Percentiles rank a stretch among this genome's conserved stretches.
These are phyloP conservation scores for Alternaria ethzedia DNA, from an alignment of 2,329 filamentous ascomycete species.

Conservation along the genomic window DNA sequence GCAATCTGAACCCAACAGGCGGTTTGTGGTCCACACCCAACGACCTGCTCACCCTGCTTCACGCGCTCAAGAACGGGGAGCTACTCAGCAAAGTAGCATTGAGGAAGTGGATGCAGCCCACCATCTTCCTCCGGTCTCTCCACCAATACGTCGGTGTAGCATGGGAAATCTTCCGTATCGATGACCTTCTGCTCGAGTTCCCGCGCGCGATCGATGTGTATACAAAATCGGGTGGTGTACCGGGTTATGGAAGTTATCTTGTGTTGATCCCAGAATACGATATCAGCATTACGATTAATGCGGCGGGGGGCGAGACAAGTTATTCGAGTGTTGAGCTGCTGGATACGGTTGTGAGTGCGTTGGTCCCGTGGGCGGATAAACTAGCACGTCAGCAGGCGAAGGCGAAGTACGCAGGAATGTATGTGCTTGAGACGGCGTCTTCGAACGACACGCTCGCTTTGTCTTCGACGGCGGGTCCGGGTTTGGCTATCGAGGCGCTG, in stretches of 20 bases:
- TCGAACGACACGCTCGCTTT: slow-evolving; percentile 17
- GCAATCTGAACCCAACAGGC: slow-evolving; percentile 33
- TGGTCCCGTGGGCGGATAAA: slow-evolving; percentile 30
- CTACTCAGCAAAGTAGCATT: slow-evolving; percentile 22
- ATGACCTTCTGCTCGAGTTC: slow-evolving; percentile 19
- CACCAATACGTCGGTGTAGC: slow-evolving; percentile 34
- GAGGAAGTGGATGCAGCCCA: slow-evolving; percentile 33
- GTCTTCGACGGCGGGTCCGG: slow-evolving; percentile 21
- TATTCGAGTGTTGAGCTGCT: slow-evolving; percentile 20
- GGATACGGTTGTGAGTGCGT: slow-evolving; percentile 10
- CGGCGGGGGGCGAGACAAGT: slow-evolving; percentile 21
- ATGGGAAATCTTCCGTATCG: slow-evolving; percentile 37
- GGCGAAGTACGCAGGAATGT: slow-evolving; percentile 29
- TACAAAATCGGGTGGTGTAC: slow-evolving; percentile 33
- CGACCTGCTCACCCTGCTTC: slow-evolving; percentile 27
- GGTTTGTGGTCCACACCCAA: slow-evolving; percentile 37
- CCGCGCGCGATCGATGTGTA: slow-evolving; percentile 32
- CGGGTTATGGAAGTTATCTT: slow-evolving; percentile 28
- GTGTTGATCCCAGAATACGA: slow-evolving; percentile 32
- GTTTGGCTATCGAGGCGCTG: slow-evolving; percentile 21
- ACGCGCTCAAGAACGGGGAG: slow-evolving; percentile 22
- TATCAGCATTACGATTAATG: slow-evolving; percentile 31
- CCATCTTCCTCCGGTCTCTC: slow-evolving; percentile 21
- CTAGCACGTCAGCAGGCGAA: slow-evolving; percentile 24
- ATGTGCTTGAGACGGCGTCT: slow-evolving; percentile 10